Evolutionary conservation across 768 basidiomycete genomes (phyloP).

Genomic region (Lepiota brunneoincarnata): DNA sequence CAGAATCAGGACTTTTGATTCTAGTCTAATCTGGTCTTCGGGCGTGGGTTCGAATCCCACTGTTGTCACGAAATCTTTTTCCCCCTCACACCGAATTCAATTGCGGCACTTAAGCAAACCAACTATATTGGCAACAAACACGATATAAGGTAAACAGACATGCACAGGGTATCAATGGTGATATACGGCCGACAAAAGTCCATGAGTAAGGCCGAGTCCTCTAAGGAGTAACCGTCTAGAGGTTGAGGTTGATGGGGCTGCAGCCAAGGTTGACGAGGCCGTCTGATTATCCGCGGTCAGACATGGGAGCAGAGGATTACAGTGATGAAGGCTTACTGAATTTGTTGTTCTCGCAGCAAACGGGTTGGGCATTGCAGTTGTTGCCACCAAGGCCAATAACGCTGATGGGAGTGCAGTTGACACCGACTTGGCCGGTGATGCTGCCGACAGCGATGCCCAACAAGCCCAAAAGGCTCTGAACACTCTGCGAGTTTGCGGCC

Average conservation of each 20-base stretch:
- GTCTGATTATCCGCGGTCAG: background rate
- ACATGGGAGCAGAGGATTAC: background rate
- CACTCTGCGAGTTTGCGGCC: background rate
- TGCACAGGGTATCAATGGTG: background rate
- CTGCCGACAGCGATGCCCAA: slow-evolving; percentile 5
- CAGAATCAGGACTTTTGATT: slow-evolving; percentile 14
- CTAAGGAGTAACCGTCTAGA: background rate
- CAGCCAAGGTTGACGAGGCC: slow-evolving; percentile 11
- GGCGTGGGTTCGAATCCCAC: slow-evolving; percentile 36
- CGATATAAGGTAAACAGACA: background rate
- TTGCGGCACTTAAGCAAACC: background rate
- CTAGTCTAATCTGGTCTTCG: slow-evolving; percentile 17
- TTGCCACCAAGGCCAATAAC: slow-evolving; percentile 3
- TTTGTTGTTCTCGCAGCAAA: slow-evolving; percentile 3
- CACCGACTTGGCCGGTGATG: slow-evolving; percentile 6
- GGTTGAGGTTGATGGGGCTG: slow-evolving; percentile 11
- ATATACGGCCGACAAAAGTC: background rate
- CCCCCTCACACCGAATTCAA: background rate
- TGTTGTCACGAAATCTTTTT: slow-evolving; percentile 12
- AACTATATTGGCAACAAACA: too few relatives aligned
- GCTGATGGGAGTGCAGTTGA: slow-evolving; percentile 6
- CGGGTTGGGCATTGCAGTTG: slow-evolving; percentile 8
- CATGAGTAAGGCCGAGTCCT: background rate
- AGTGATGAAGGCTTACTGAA: slow-evolving; percentile 5
- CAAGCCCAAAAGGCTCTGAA: background rate